Base-by-base conservation (phyloP, 108 stramenopile genomes). In the Cyclostephanos tholiformis region DNA sequence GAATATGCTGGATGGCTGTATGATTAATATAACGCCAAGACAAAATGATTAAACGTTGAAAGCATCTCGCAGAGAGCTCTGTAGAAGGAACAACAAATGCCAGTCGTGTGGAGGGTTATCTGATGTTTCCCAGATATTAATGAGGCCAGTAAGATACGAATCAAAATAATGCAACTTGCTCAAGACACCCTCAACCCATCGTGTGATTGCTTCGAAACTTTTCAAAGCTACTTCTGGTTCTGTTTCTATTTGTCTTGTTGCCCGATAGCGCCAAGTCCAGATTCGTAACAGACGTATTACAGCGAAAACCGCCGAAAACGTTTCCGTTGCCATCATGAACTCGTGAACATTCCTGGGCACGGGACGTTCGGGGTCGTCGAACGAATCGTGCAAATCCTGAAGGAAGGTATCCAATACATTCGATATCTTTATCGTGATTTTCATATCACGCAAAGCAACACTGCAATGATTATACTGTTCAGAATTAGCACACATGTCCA, bases 301-400 rank as follows among this genome's bases (percentile, higher is more conserved):
- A 46, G 63, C 56, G 36, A 78, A 65, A 3, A 66, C 23, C 30
- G 77, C 30, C n/a, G 64, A 44, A 32, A 66, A 66, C 5, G 56
- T 57, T 57, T 78, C 77, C 26, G 48, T 46, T 48, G 53, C 48
- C 32, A 69, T 71, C 52, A 78, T 59, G 35, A 78, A 71, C 22
- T 44, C 52, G 13, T 46, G 1, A 11, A 66, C 29, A 30, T 71
- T 20, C 23, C 30, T 65, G 44, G 75, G 67, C 22, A 76, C 3
- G 35, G 58, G 46, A 6, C 57, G 19, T 0, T 50, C 25, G 12
- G 53, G 35, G 48, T 65, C 19, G 32, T 58, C 57, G 41, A 71
- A 65, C 22, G 49, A 41, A 53, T 36, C 36, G 17, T 65, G 46
- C 22, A 71, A 23, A 49, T 52, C 65, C 0, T 38, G 22, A 25